These are phyloP conservation scores for Tricholoma matsutake DNA, from an alignment of 768 basidiomycete genomes.

Conservation along the genomic window DNA sequence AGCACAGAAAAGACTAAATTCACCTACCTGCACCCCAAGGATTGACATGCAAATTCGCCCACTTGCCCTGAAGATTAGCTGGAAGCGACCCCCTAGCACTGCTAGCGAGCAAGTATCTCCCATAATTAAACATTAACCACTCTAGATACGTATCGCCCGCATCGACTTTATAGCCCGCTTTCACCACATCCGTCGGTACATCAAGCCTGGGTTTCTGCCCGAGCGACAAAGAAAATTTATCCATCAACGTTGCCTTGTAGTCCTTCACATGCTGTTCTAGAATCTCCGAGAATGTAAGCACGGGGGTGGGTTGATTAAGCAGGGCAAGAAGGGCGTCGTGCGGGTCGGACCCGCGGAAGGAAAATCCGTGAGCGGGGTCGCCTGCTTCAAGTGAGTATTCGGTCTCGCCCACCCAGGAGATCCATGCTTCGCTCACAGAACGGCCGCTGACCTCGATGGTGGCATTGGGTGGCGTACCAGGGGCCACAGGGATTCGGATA, in stretches of 20 bases:
- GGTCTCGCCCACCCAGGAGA: conserved; percentile 75
- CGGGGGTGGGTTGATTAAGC: conserved; percentile 26
- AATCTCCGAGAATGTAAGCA: conserved; percentile 34
- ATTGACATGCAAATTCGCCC: conserved; percentile 53
- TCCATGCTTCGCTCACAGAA: conserved; percentile 51
- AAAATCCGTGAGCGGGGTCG: conserved; percentile 48
- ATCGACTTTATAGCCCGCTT: conserved; percentile 48
- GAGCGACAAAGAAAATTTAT: conserved; percentile 53
- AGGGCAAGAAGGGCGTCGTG: conserved; percentile 41
- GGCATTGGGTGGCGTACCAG: conserved; percentile 36
- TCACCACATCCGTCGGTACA: conserved; percentile 56
- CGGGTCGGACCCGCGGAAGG: conserved; percentile 64
- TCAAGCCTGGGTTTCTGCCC: conserved; percentile 54
- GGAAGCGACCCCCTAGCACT: conserved; percentile 64
- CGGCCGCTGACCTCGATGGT: conserved; percentile 42
- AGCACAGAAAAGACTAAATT: background rate
- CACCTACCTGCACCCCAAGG: conserved; percentile 62
- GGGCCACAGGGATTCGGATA: conserved; percentile 28
- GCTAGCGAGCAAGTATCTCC: conserved; percentile 60
- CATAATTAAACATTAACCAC: conserved; percentile 72
- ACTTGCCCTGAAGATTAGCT: conserved; percentile 73
- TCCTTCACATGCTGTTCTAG: conserved; percentile 52
- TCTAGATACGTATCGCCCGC: conserved; percentile 65
- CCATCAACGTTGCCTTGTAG: conserved; percentile 38
- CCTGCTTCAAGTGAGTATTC: conserved; percentile 66